These are phyloP conservation scores for Diplodia intermedia DNA, from an alignment of 2,329 filamentous ascomycete genomes.

Conservation along the genomic window DNA sequence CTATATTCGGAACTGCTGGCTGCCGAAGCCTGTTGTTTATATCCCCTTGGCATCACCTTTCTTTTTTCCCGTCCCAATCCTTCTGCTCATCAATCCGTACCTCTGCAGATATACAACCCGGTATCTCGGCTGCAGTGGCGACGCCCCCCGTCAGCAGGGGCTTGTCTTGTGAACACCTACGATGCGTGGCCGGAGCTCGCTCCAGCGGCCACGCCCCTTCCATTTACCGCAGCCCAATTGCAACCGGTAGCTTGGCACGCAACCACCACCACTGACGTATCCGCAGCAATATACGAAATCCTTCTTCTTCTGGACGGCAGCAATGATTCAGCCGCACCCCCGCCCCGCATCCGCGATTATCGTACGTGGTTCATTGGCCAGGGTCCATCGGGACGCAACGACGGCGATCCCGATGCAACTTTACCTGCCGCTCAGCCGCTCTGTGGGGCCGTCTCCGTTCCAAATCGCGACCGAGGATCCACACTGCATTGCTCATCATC, in stretches of 20 bases:
- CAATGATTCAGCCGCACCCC: constrained; percentile 2
- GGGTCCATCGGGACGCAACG: background rate
- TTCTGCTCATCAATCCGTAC: background rate
- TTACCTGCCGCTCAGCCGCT: background rate
- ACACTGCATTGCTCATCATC: background rate
- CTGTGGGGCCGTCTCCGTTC: background rate
- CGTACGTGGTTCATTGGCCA: background rate
- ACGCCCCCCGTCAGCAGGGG: background rate
- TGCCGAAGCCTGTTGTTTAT: background rate
- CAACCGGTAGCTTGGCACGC: background rate
- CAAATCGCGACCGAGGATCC: background rate
- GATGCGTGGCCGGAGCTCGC: background rate
- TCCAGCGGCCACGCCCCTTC: background rate
- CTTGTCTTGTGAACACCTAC: background rate
- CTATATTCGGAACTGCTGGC: background rate
- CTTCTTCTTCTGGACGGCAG: background rate
- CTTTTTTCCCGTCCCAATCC: background rate
- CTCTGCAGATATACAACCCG: background rate
- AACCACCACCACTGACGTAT: background rate
- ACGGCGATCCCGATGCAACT: background rate
- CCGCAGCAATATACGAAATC: background rate
- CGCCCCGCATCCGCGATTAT: too few relatives aligned
- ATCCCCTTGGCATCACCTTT: background rate
- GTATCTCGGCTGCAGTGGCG: background rate
- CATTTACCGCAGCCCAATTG: background rate